These are phyloP conservation scores for Chloroidium sp. DNA, from an alignment of 163 green algal species.

Conservation along the genomic window DNA sequence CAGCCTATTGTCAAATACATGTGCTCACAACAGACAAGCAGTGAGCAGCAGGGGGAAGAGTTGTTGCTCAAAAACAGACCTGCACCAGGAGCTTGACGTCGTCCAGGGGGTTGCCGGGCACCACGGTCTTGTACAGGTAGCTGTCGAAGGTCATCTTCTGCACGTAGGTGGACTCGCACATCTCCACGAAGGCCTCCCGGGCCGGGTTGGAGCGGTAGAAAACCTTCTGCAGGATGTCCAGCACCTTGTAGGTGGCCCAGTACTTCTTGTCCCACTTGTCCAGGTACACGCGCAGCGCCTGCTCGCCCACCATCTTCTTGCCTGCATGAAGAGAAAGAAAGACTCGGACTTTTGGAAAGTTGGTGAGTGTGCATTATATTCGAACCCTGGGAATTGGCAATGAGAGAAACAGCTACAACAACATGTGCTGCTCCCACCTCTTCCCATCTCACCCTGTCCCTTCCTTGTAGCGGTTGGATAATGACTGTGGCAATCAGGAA, in stretches of 20 bases:
- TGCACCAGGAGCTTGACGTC: constrained; percentile 73
- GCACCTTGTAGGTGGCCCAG: constrained; percentile 99
- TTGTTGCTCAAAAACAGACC: background rate
- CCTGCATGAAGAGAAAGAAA: constrained; percentile 22
- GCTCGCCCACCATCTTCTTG: constrained; percentile 78
- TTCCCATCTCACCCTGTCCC: no score
- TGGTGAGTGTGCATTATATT: no score
- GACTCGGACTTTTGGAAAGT: no score
- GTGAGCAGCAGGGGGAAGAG: background rate
- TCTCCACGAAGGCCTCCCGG: constrained; percentile 97
- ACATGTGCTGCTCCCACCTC: no score
- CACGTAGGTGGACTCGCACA: constrained; percentile 94
- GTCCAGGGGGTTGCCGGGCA: constrained; percentile 89
- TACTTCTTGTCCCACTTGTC: constrained; percentile 87
- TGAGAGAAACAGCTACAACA: no score
- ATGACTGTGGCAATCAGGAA: no score
- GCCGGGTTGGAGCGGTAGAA: constrained; percentile 89
- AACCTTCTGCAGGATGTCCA: constrained; percentile 99
- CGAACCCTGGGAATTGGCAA: no score
- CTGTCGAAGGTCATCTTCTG: constrained; percentile 99
- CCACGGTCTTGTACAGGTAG: constrained; percentile 98
- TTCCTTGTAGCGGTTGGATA: no score
- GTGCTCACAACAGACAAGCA: no score
- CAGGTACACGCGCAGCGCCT: constrained; percentile 84
- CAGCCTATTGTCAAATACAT: no score